Conservation (phyloP, 2,329 filamentous ascomycete species). For the Colletotrichum acutatum region DNA sequence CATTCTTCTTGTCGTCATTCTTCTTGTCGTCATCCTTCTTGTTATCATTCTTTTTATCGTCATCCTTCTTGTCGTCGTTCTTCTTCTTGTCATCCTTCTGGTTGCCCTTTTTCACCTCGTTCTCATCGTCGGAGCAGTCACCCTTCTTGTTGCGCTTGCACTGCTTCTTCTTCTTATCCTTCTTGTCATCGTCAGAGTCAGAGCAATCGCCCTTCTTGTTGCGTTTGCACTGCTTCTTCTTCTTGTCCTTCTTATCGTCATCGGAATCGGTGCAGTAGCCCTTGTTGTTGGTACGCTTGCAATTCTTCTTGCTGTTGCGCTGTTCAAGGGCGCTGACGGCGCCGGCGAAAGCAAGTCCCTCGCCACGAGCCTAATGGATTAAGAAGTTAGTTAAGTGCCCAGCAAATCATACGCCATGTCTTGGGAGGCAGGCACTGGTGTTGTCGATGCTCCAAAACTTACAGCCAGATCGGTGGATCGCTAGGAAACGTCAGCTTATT, state of each 20-base stretch:
- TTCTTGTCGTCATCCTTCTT: not conserved
- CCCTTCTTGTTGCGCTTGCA: constrained; percentile 29
- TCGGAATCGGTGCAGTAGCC: constrained; percentile 1
- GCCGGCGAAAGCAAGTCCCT: not conserved
- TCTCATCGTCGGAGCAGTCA: constrained; percentile 10
- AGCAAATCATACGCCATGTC: not conserved
- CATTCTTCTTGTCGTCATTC: constrained; percentile 1
- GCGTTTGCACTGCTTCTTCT: constrained; percentile 22
- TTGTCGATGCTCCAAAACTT: not conserved
- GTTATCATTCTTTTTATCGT: not conserved
- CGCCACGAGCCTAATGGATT: not conserved
- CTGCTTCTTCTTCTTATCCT: constrained; percentile 12
- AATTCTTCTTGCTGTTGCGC: constrained; percentile 25
- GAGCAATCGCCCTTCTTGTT: constrained; percentile 29
- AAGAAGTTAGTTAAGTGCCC: not conserved
- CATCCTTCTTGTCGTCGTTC: not conserved
- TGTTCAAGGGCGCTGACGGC: constrained; percentile 6
- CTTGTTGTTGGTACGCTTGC: constrained; percentile 18
- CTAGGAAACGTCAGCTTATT: not conserved
- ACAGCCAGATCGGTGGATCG: constrained; percentile 20
- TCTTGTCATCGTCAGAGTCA: constrained; percentile 9
- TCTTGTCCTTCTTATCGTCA: not conserved
- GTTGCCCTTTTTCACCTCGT: constrained; percentile 2
- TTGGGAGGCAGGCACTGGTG: not conserved
- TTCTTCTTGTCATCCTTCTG: not conserved